Evolutionary conservation across 768 basidiomycete species (phyloP).

Genomic region (Hygrocybe coccinea): DNA sequence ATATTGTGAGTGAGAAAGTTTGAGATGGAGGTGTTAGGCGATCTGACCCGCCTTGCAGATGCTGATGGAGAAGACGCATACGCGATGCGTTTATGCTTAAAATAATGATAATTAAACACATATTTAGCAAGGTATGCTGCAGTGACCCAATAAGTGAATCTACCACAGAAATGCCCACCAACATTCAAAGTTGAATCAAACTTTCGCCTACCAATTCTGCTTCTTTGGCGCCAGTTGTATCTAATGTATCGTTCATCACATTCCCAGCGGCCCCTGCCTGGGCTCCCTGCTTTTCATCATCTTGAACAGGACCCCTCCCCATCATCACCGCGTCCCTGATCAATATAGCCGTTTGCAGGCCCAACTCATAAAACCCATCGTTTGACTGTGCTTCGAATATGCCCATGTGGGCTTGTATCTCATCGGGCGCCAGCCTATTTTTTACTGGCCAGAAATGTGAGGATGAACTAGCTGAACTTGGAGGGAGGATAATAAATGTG

Average conservation of each 20-base stretch:
- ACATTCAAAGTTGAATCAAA: neutral
- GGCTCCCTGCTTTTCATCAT: neutral
- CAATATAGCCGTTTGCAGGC: conserved; percentile 57
- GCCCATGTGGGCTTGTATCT: conserved; percentile 79
- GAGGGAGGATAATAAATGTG: conserved; percentile 78
- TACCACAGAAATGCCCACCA: no score
- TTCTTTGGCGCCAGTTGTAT: neutral
- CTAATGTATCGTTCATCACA: neutral
- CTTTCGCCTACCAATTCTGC: neutral
- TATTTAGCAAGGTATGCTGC: no score
- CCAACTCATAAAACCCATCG: conserved; percentile 87
- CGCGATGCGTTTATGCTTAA: conserved; percentile 74
- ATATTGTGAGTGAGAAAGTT: conserved; percentile 61
- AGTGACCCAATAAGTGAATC: no score
- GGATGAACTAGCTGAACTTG: conserved; percentile 40
- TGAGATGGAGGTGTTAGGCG: neutral
- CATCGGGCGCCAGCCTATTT: conserved; percentile 68
- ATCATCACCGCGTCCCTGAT: conserved; percentile 53
- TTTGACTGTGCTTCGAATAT: conserved; percentile 83
- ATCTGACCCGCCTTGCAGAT: conserved; percentile 43
- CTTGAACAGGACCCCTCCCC: conserved; percentile 17
- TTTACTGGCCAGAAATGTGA: conserved; percentile 57
- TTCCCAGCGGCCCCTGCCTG: neutral
- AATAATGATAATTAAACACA: conserved; percentile 19
- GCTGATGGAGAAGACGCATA: conserved; percentile 95